These are phyloP conservation scores for Blechomonas ayalai DNA, from an alignment of 208 protist species.

Conservation along the genomic window DNA sequence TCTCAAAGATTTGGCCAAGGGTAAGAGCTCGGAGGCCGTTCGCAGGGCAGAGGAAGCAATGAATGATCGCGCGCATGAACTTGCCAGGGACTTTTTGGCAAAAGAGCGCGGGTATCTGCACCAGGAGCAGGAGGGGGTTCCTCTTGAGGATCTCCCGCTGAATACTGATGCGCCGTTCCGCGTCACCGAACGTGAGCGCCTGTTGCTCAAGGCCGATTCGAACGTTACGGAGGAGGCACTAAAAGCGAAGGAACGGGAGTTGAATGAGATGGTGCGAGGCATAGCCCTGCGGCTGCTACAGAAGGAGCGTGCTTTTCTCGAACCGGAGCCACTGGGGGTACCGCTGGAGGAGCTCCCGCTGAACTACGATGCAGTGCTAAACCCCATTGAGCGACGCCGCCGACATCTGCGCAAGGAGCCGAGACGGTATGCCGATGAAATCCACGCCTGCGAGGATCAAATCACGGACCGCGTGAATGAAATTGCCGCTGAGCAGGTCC, in stretches of 20 bases:
- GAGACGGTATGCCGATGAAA: constrained; percentile 37
- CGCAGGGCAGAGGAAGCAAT: constrained; percentile 47
- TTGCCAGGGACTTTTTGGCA: constrained; percentile 39
- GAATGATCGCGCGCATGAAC: constrained; percentile 60
- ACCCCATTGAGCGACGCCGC: constrained; percentile 56
- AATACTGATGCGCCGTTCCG: constrained; percentile 23
- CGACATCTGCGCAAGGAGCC: constrained; percentile 34
- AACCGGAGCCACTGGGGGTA: constrained; percentile 77
- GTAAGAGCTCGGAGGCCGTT: constrained; percentile 30
- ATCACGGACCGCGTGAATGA: constrained; percentile 55
- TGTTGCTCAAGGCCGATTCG: too few relatives aligned
- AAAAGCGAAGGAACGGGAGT: constrained; percentile 24
- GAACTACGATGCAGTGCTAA: constrained; percentile 57
- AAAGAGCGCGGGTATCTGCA: constrained; percentile 51
- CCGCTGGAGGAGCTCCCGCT: constrained; percentile 72
- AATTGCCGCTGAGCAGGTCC: constrained; percentile 58
- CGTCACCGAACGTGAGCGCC: constrained; percentile 22
- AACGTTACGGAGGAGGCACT: constrained; percentile 15
- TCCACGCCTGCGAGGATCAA: constrained; percentile 49
- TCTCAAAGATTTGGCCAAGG: constrained; percentile 43
- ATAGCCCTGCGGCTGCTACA: constrained; percentile 51
- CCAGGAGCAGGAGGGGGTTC: constrained; percentile 36
- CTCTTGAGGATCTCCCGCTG: constrained; percentile 26
- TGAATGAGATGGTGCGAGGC: constrained; percentile 38
- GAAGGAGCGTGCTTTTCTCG: constrained; percentile 75